A percentile compares a stretch with the other conserved stretches of the same genome.
phyloP scores from a whole-genome alignment of 345 rosid species.

The Dipteronia dyeriana region DNA sequence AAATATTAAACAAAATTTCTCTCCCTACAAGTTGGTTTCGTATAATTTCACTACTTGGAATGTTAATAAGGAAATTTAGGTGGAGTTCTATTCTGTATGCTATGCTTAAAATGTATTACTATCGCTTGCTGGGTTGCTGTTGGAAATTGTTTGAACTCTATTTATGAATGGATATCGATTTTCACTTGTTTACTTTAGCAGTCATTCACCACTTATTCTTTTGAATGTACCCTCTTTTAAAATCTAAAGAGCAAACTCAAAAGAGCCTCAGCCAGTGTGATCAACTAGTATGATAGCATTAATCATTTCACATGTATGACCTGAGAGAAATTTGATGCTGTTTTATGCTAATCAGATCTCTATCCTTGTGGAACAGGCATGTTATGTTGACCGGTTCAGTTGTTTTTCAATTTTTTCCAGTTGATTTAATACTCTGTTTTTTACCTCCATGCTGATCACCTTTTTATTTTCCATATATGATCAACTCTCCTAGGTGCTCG shows the following conservation, averaged over 20 bases:
- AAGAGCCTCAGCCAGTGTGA: not conserved
- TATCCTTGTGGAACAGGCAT: not conserved
- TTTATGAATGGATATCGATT: not conserved
- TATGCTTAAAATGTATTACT: not conserved
- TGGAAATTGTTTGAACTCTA: not conserved
- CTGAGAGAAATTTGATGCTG: not conserved
- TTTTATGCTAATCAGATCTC: not conserved
- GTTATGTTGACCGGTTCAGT: not conserved
- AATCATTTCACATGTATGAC: not conserved
- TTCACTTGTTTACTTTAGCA: not conserved
- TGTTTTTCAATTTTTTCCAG: not conserved
- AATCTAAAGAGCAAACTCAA: not conserved
- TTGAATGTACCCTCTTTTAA: not conserved
- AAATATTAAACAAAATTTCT: not conserved
- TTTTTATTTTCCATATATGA: slow-evolving; percentile 18
- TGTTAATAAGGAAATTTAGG: not conserved
- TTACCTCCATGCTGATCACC: not conserved
- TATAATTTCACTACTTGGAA: not conserved
- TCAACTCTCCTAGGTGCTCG: slow-evolving; percentile 62
- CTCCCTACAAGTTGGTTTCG: not conserved
- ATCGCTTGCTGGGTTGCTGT: not conserved
- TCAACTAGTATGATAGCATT: not conserved
- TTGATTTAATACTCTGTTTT: not conserved
- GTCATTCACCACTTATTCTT: not conserved
- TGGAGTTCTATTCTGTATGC: not conserved